Conservation (phyloP, 345 rosid genomes). For the Tarenaya hassleriana region DNA sequence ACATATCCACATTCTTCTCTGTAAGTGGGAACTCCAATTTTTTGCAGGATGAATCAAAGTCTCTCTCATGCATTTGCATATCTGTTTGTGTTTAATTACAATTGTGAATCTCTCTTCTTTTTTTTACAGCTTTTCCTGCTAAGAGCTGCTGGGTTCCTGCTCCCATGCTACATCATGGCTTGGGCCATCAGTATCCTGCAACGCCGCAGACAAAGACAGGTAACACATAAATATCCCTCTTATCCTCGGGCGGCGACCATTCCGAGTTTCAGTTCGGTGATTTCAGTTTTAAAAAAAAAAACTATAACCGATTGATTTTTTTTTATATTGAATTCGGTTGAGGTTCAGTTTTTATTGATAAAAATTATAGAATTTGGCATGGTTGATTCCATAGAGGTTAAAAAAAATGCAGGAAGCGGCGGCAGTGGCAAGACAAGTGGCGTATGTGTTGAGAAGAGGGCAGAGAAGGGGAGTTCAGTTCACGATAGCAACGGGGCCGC, state of each 20-base stretch:
- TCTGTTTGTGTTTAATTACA: constrained; percentile 6
- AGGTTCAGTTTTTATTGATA: too few species aligned
- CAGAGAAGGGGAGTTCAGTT: constrained; percentile 67
- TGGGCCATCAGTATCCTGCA: constrained; percentile 92
- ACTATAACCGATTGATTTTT: background rate
- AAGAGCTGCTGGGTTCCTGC: constrained; percentile 71
- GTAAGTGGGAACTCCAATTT: constrained; percentile 39
- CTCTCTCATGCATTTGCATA: background rate
- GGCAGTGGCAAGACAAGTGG: constrained; percentile 75
- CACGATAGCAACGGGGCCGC: constrained; percentile 22
- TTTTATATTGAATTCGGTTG: too few species aligned
- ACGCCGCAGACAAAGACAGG: constrained; percentile 89
- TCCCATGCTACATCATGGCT: constrained; percentile 98
- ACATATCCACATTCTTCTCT: constrained; percentile 61
- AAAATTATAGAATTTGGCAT: too few species aligned
- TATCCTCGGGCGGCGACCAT: too few species aligned
- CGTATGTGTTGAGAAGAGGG: constrained; percentile 76
- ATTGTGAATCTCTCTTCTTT: too few species aligned
- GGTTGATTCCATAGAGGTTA: too few species aligned
- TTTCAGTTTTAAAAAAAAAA: background rate
- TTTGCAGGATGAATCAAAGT: background rate
- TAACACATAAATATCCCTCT: too few species aligned
- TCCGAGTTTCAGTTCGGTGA: too few species aligned
- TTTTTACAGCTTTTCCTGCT: constrained; percentile 67
- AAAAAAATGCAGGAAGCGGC: constrained; percentile 77